phyloP scores from a whole-genome alignment of 345 rosid genomes.

The Hibiscus tridactylites region DNA sequence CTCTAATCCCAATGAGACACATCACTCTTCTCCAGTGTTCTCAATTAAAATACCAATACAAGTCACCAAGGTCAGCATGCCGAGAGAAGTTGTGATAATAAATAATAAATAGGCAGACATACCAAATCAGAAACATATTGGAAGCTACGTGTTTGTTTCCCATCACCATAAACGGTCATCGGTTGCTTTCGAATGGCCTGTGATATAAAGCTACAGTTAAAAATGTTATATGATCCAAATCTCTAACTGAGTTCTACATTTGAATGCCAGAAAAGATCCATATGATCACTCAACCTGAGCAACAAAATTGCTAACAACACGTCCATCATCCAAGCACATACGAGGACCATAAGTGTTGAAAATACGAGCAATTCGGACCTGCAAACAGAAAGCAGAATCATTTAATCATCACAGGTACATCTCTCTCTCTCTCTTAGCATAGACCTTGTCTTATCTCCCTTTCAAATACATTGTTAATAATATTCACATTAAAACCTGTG shows the following conservation, averaged over 20 bases:
- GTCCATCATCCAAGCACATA: conserved; percentile 98
- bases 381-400: conserved; percentile 14
- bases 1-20: neutral
- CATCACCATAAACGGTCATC: conserved; percentile 95
- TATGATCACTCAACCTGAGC: conserved; percentile 59
- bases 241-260: neutral
- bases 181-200: conserved; percentile 86
- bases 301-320: conserved; percentile 98
- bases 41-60: neutral
- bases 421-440: neutral
- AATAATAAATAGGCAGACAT: conserved; percentile 7
- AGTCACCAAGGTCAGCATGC: neutral
- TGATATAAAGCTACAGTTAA: conserved; percentile 2
- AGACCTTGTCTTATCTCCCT: neutral
- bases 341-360: conserved; percentile 98
- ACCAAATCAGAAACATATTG: conserved; percentile 98
- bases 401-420: neutral
- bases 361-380: conserved; percentile 97
- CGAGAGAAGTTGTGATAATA: neutral
- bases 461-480: neutral
- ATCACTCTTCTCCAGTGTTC: neutral
- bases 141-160: conserved; percentile 98
- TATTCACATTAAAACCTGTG: neutral
- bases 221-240: neutral
- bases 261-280: conserved; percentile 1